Conservation (phyloP, 768 basidiomycete genomes). For the Atractiella rhizophila region DNA sequence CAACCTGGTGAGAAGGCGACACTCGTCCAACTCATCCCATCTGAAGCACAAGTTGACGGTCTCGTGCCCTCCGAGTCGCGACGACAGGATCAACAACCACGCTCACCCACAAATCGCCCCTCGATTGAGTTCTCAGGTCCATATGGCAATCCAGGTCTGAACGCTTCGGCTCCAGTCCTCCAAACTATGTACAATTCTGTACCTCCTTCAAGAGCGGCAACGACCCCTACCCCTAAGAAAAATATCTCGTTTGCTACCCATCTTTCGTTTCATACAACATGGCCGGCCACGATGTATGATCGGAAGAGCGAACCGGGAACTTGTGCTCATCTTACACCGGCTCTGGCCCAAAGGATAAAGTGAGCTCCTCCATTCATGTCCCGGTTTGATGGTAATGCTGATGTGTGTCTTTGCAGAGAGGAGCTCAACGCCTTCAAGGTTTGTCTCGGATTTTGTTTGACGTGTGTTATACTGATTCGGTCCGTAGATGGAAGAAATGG, state of each 20-base stretch:
- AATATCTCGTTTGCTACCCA: slow-evolving; percentile 70
- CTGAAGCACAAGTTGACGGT: slow-evolving; percentile 13
- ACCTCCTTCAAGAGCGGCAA: slow-evolving; percentile 52
- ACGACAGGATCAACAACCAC: slow-evolving; percentile 6
- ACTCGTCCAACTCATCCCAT: slow-evolving; percentile 13
- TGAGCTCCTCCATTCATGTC: slow-evolving; percentile 13
- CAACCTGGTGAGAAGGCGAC: slow-evolving; percentile 28
- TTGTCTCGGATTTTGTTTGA: neutral
- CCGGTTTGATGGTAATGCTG: neutral
- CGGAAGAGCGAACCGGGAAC: slow-evolving; percentile 85
- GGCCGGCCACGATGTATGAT: slow-evolving; percentile 71
- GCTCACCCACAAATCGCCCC: slow-evolving; percentile 7
- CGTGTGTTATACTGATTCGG: neutral
- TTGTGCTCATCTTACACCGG: slow-evolving; percentile 84
- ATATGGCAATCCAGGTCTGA: slow-evolving; percentile 39
- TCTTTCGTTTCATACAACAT: slow-evolving; percentile 90
- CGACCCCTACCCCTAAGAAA: slow-evolving; percentile 32
- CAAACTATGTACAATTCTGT: slow-evolving; percentile 40
- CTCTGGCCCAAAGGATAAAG: slow-evolving; percentile 86
- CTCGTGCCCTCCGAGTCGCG: slow-evolving; percentile 4
- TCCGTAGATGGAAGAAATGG: slow-evolving; percentile 48
- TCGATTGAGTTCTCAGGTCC: slow-evolving; percentile 11
- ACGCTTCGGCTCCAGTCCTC: slow-evolving; percentile 73
- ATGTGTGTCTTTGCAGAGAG: slow-evolving; percentile 26
- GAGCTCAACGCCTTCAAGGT: slow-evolving; percentile 96